These are phyloP conservation scores for Trichoderma afroharzianum DNA, from an alignment of 2,329 filamentous ascomycete genomes.

Conservation along the genomic window DNA sequence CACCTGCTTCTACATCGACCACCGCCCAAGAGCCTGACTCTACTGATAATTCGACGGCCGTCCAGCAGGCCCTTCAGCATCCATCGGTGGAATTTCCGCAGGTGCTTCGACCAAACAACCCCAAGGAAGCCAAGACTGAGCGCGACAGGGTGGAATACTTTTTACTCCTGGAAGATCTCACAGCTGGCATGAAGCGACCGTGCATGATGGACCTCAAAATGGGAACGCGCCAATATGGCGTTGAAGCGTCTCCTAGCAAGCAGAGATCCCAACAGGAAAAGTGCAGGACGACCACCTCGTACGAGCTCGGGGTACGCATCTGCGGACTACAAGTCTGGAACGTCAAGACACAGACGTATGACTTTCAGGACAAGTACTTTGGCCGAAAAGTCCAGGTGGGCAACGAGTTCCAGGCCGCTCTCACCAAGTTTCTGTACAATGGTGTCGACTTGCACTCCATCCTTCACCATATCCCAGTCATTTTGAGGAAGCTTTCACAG, in stretches of 20 bases:
- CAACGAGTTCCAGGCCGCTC: conserved; percentile 79
- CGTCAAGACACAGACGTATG: conserved; percentile 72
- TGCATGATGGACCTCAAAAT: conserved; percentile 98
- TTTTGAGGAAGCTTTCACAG: conserved; percentile 77
- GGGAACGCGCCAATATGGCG: conserved; percentile 94
- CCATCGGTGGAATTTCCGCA: conserved; percentile 36
- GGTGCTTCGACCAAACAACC: conserved; percentile 64
- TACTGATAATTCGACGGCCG: conserved; percentile 27
- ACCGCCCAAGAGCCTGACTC: conserved; percentile 31
- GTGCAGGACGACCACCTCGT: conserved; percentile 87
- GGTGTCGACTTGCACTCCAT: conserved; percentile 78
- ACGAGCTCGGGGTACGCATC: conserved; percentile 84
- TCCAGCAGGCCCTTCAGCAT: conserved; percentile 36
- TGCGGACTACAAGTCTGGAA: conserved; percentile 98
- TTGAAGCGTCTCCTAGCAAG: conserved; percentile 89
- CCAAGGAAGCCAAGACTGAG: conserved; percentile 69
- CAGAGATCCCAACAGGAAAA: conserved; percentile 89
- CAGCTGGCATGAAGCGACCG: conserved; percentile 91
- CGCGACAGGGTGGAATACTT: conserved; percentile 82
- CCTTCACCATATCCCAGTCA: conserved; percentile 78
- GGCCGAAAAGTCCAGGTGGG: conserved; percentile 85
- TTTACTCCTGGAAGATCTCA: conserved; percentile 87
- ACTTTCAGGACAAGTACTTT: conserved; percentile 99
- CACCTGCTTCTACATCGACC: background rate
- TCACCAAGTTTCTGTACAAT: conserved; percentile 88